Evolutionary conservation across 345 rosid genomes (phyloP).

Genomic region (Passiflora organensis): DNA sequence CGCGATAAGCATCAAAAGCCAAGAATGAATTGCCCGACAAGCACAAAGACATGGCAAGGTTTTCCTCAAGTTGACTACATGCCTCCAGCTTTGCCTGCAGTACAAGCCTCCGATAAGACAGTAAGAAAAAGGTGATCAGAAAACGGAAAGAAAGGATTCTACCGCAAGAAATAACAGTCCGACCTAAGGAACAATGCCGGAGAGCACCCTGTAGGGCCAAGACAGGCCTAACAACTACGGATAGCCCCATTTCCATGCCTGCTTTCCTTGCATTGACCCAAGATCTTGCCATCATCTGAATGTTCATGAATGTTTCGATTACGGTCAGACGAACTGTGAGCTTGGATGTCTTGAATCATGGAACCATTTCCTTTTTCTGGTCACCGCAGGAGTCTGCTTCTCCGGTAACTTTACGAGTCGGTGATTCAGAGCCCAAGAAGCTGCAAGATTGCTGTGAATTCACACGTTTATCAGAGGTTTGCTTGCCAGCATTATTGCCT

Average conservation of each 20-base stretch:
- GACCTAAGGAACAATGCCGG: constrained; percentile 22
- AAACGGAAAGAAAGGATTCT: not conserved
- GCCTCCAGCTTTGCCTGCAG: constrained; percentile 22
- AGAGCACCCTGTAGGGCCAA: constrained; percentile 7
- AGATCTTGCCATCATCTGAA: constrained; percentile 16
- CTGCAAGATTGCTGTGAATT: too few species aligned
- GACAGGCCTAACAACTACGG: constrained; percentile 19
- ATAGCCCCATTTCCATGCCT: constrained; percentile 28
- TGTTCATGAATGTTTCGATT: constrained; percentile 15
- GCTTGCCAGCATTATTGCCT: constrained; percentile 19
- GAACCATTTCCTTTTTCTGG: constrained; percentile 21
- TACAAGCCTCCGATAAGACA: constrained; percentile 9
- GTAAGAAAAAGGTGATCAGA: not conserved
- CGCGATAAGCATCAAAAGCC: constrained; percentile 34
- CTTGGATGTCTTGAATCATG: constrained; percentile 13
- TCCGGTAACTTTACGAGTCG: constrained; percentile 12
- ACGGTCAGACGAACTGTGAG: constrained; percentile 13
- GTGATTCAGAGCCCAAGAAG: constrained; percentile 17
- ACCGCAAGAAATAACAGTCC: not conserved
- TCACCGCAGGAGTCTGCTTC: constrained; percentile 18
- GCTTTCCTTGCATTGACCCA: constrained; percentile 28
- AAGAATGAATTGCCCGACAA: constrained; percentile 70
- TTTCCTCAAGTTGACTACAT: constrained; percentile 2
- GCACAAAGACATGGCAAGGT: constrained; percentile 3
- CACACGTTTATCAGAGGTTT: constrained; percentile 19